Percentiles rank a stretch among this genome's conserved stretches.
phyloP scores from a whole-genome alignment of 2,329 filamentous ascomycete species.

The Fusarium zealandicum region DNA sequence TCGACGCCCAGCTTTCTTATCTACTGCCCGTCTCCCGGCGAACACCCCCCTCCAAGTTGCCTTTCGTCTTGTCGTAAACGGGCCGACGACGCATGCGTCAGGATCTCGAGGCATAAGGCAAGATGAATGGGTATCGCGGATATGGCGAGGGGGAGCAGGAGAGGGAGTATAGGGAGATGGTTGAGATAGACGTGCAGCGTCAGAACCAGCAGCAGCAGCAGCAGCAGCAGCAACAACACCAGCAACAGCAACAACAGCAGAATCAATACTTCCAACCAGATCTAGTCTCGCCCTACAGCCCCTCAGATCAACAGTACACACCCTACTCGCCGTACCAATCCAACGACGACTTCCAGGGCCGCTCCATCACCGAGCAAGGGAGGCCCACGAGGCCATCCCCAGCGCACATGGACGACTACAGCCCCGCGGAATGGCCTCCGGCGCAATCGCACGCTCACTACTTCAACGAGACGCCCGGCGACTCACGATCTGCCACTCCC shows the following conservation, averaged over 20 bases:
- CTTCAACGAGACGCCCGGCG: slow-evolving; percentile 36
- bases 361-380: slow-evolving; percentile 39
- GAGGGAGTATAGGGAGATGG: slow-evolving; percentile 46
- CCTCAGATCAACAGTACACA: slow-evolving; percentile 20
- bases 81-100: slow-evolving; percentile 32
- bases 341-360: slow-evolving; percentile 39
- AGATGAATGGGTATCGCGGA: slow-evolving; percentile 42
- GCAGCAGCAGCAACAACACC: slow-evolving; percentile 27
- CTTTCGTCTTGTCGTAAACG: slow-evolving; percentile 1
- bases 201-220: slow-evolving; percentile 41
- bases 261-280: slow-evolving; percentile 34
- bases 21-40: slow-evolving; percentile 1
- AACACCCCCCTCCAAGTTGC: not conserved
- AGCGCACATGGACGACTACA: slow-evolving; percentile 37
- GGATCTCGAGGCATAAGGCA: slow-evolving; percentile 11
- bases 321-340: slow-evolving; percentile 32
- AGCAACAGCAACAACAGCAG: slow-evolving; percentile 15
- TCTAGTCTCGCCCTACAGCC: slow-evolving; percentile 35
- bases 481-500: slow-evolving; percentile 40
- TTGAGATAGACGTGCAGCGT: slow-evolving; percentile 46
- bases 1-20: slow-evolving; percentile 2
- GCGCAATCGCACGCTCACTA: slow-evolving; percentile 29
- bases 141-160: slow-evolving; percentile 31
- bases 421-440: slow-evolving; percentile 39
- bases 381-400: slow-evolving; percentile 27